Percentiles rank a stretch among this genome's conserved stretches.
These are phyloP conservation scores for Auriscalpium orientale DNA, from an alignment of 768 basidiomycete genomes.

Conservation along the genomic window DNA sequence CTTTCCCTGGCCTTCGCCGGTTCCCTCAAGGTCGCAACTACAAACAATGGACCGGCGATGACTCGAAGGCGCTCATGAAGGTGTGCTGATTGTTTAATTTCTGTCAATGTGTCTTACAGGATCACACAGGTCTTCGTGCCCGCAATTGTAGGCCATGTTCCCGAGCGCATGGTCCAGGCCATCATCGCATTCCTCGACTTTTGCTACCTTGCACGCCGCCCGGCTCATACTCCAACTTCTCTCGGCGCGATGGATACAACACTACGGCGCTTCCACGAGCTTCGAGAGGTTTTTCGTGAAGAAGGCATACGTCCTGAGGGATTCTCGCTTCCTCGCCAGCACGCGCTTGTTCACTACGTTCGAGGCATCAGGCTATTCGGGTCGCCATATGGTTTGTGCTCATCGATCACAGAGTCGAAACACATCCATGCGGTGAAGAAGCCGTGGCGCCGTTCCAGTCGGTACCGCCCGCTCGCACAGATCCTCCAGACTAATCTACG, in stretches of 20 bases:
- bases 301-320: conserved; percentile 4
- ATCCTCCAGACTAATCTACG: conserved; percentile 10
- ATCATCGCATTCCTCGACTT: conserved; percentile 6
- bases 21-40: conserved; percentile 13
- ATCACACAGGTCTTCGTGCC: too few relatives aligned
- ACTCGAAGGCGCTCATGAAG: too few relatives aligned
- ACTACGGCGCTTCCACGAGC: background rate
- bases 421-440: conserved; percentile 18
- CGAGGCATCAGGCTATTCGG: conserved; percentile 8
- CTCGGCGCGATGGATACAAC: background rate
- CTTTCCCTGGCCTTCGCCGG: conserved; percentile 3
- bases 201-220: conserved; percentile 13
- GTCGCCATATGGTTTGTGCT: conserved; percentile 16
- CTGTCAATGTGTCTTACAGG: too few relatives aligned
- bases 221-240: background rate
- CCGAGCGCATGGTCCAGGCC: too few relatives aligned
- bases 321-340: conserved; percentile 13
- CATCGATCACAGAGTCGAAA: conserved; percentile 17
- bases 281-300: conserved; percentile 1
- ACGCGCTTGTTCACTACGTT: conserved; percentile 9
- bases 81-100: too few relatives aligned
- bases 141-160: too few relatives aligned
- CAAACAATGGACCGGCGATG: background rate
- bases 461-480: conserved; percentile 12
- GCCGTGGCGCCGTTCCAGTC: conserved; percentile 16